Base-by-base conservation (phyloP, 108 stramenopile genomes). In the Hondaea fermentalgiana region DNA sequence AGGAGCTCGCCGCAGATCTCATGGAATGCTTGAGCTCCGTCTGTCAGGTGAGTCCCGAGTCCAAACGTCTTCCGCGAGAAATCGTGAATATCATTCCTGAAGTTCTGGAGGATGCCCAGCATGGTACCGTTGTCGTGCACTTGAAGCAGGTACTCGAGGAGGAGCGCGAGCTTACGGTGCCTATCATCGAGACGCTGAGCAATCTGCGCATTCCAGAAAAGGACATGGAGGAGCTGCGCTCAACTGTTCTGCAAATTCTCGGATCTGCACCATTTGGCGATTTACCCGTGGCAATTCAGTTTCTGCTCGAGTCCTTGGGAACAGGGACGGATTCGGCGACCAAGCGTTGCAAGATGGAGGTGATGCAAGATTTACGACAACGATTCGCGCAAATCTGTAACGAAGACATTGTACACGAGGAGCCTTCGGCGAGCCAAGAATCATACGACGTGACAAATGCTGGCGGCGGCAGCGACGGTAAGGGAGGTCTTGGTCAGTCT, bases 261-360 rank as follows among this genome's bases (percentile, higher is more conserved):
- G 76, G 17, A 12, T 83, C 76, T 12, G 76, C 76, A 0, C 49
- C 45, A 2, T 83, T 83, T 53, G 51, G 49, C 49, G 76, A 83
- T 35, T 45, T 83, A 14, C 76, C 76, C n/a, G 76, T 83, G 49
- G 76, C 76, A 6, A 83, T 83, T 3, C 76, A 53, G 76, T 83
- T 83, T 35, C 76, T 83, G 12, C 76, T 83, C 76, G 76, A 83
- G 76, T 83, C 76, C 3, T 23, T 83, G 10, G 76, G 76, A 6
- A 47, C 45, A 6, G 76, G 10, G 12, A 83, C 12, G 16, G 76
- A 83, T 83, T 17, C 45, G 51, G 49, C 12, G 0, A 25, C 76
- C 19, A 83, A 83, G 51, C 76, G 51, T 0, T 25, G 25, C 49
- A 83, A 53, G 23, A 23, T 2, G 25, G 14, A 83, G 28, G 76